Conservation (phyloP, 23 red algal genomes). For the Gracilariopsis chorda region DNA sequence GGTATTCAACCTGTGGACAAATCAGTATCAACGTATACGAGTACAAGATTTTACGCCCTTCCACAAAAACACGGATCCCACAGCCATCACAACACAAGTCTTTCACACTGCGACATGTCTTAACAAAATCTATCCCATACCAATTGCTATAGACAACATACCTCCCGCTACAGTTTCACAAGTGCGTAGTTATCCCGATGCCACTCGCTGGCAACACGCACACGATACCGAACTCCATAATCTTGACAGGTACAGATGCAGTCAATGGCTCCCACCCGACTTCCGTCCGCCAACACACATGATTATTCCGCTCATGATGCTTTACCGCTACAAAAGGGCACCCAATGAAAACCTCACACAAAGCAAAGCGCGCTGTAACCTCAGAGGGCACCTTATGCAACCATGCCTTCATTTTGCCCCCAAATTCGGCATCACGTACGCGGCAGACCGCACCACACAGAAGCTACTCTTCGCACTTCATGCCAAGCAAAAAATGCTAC, state of each 20-base stretch:
- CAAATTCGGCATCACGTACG: neutral
- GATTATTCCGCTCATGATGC: slow-evolving; percentile 6
- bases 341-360: neutral
- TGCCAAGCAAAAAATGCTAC: neutral
- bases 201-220: neutral
- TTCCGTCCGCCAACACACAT: neutral
- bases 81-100: too few relatives aligned
- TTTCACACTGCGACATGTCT: too few relatives aligned
- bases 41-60: too few relatives aligned
- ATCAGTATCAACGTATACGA: too few relatives aligned
- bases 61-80: too few relatives aligned
- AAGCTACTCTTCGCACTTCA: slow-evolving; percentile 15
- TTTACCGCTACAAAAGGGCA: neutral
- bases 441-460: neutral
- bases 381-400: slow-evolving; percentile 34
- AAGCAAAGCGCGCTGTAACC: slow-evolving; percentile 22
- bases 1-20: neutral
- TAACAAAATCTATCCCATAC: too few relatives aligned
- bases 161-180: neutral
- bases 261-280: neutral
- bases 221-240: neutral
- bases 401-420: slow-evolving; percentile 29
- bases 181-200: neutral
- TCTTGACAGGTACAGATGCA: neutral
- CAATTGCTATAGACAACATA: neutral